phyloP scores from a whole-genome alignment of 768 basidiomycete genomes.

The Naganishia kalamii region DNA sequence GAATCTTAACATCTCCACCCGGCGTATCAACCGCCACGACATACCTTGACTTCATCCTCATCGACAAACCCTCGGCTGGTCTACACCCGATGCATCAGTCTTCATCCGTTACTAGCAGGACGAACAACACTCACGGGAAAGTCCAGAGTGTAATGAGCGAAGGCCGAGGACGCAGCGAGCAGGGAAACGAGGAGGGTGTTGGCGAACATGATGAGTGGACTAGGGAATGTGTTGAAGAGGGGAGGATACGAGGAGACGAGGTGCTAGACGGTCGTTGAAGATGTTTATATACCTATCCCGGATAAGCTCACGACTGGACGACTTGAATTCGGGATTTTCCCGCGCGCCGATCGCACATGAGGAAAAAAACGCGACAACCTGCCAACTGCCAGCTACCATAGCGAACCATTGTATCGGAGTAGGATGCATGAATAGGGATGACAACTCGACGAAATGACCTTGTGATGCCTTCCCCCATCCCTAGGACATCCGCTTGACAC shows the following conservation, averaged over 20 bases:
- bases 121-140: constrained; percentile 53
- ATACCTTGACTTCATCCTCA: constrained; percentile 38
- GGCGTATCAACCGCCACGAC: too few relatives aligned
- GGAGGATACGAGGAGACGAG: neutral
- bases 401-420: too few relatives aligned
- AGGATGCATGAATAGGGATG: too few relatives aligned
- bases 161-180: constrained; percentile 47
- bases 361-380: constrained; percentile 1
- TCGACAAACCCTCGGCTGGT: constrained; percentile 67
- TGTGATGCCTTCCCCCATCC: too few relatives aligned
- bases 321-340: too few relatives aligned
- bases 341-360: neutral
- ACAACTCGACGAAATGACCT: too few relatives aligned
- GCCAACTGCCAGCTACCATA: too few relatives aligned
- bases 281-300: neutral
- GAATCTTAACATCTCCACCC: too few relatives aligned
- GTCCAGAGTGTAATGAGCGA: constrained; percentile 73
- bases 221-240: neutral
- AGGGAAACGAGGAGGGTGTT: constrained; percentile 46
- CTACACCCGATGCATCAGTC: constrained; percentile 5
- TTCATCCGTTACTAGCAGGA: neutral
- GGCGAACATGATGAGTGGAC: constrained; percentile 14
- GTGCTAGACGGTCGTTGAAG: too few relatives aligned
- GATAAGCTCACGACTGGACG: too few relatives aligned
- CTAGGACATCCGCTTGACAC: too few relatives aligned